Evolutionary conservation across 2,329 filamentous ascomycete species (phyloP), one percentile per base, ranked within the genome.

Genomic region (Aspergillus phoenicis): DNA sequence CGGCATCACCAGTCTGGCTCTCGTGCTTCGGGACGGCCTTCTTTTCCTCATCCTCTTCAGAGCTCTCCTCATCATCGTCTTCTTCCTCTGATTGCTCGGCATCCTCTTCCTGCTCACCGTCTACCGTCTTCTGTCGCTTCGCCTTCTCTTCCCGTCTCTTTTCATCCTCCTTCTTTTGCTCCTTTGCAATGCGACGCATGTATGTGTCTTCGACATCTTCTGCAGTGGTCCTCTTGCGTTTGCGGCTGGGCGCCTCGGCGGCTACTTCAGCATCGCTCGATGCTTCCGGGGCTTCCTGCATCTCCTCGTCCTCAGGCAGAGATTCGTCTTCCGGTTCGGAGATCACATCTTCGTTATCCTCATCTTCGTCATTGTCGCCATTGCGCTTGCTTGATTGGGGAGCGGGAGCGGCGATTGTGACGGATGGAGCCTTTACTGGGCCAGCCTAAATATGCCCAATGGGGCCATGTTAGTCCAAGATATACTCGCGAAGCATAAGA

Each of bases 21-120:
- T 81, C 77, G 72, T 81, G 80, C 20, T 73, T 68, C 2, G 75
- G 78, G 6, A 71, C 61, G 10, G 70, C 63, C 33, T 61, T 66
- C 13, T 62, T 58, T 10, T 66, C 64, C 8, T 74, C 75, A 45
- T 75, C 73, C 13, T 73, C 71, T 30, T 74, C 69, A 17, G 70
- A 68, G 33, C 68, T 74, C 38, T 75, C 73, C 24, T 76, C 72
- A 1, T 71, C 64, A 24, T 71, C 71, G 7, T 73, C 71, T 3
- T 68, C 68, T 7, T 70, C 69, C 15, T 68, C 68, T 2, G 67
- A 59, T 45, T 71, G 64, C 10, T 69, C 67, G 17, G 57, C 52
- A 22, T 51, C 72, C 10, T 76, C 74, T 63, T 84, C 88, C 55
- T 80, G 82, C 48, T 83, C 83, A 70, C 89, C 88, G 8, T 85